Evolutionary conservation across 2,329 filamentous ascomycete genomes (phyloP).

Genomic region (Cadophora gregata): DNA sequence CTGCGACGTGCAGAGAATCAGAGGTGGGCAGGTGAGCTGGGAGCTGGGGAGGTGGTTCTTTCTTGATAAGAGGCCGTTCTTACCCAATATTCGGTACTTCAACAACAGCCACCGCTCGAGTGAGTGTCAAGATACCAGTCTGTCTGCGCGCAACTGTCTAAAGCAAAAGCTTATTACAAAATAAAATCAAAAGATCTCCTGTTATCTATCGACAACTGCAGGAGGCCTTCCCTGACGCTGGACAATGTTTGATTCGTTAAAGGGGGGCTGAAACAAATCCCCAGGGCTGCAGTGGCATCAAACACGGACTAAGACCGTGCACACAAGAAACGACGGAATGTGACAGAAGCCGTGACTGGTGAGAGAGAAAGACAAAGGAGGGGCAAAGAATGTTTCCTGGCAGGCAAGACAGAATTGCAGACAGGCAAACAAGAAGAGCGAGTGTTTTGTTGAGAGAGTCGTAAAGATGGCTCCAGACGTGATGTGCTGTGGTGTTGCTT

Average conservation of each 20-base stretch:
- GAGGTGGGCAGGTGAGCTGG: conserved; percentile 8
- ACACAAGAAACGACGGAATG: conserved; percentile 16
- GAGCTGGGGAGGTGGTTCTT: conserved; percentile 6
- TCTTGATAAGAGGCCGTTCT: conserved; percentile 21
- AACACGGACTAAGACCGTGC: conserved; percentile 29
- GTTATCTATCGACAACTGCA: conserved; percentile 33
- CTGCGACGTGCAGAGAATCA: conserved; percentile 34
- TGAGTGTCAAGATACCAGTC: neutral
- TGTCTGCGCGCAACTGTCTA: conserved; percentile 10
- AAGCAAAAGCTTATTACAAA: conserved; percentile 20
- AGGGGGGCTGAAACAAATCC: conserved; percentile 36
- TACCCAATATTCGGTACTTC: conserved; percentile 29
- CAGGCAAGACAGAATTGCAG: conserved; percentile 5
- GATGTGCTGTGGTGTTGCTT: too few species aligned
- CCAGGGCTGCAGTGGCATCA: conserved; percentile 30
- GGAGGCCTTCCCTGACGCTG: neutral
- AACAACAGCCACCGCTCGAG: neutral
- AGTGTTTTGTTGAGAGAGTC: too few species aligned
- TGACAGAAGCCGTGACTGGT: neutral
- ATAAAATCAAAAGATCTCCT: neutral
- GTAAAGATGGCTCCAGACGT: too few species aligned
- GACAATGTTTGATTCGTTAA: conserved; percentile 24
- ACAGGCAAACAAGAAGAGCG: neutral
- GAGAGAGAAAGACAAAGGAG: neutral
- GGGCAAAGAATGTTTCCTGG: neutral